A percentile compares a stretch with the other conserved stretches of the same genome.
These are phyloP conservation scores for Colletotrichum sp. DNA, from an alignment of 2,329 filamentous ascomycete species.

Conservation along the genomic window DNA sequence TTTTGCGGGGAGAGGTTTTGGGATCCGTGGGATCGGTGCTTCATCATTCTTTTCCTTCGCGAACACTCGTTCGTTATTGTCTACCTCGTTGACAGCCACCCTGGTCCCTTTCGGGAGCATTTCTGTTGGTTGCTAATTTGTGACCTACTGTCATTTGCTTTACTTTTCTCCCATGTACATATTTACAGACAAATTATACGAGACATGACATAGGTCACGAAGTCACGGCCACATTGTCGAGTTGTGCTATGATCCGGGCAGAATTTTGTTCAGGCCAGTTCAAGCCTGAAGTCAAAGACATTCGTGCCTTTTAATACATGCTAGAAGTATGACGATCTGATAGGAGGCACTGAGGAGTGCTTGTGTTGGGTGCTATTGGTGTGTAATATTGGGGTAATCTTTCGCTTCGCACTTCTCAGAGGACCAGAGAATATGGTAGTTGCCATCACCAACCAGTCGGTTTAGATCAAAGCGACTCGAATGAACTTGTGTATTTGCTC, in stretches of 20 bases:
- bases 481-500: rapidly evolving
- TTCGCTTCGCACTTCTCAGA: neutral
- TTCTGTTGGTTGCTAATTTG: neutral
- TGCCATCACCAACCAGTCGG: neutral
- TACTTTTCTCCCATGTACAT: neutral
- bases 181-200: neutral
- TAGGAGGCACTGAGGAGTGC: neutral
- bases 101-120: neutral
- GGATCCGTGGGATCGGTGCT: neutral
- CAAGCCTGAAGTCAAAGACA: neutral
- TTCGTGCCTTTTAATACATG: neutral
- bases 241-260: neutral
- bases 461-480: neutral
- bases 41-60: neutral
- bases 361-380: neutral
- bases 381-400: neutral
- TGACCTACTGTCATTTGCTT: neutral
- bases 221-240: neutral
- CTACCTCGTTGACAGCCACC: neutral
- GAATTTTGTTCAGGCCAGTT: neutral
- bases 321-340: neutral
- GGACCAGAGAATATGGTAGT: neutral
- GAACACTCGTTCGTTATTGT: neutral
- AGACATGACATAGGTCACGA: neutral
- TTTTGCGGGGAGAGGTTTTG: neutral